phyloP scores from a whole-genome alignment of 202 grass and related monocot species.

The Schoenoplectus tabernaemontani region DNA sequence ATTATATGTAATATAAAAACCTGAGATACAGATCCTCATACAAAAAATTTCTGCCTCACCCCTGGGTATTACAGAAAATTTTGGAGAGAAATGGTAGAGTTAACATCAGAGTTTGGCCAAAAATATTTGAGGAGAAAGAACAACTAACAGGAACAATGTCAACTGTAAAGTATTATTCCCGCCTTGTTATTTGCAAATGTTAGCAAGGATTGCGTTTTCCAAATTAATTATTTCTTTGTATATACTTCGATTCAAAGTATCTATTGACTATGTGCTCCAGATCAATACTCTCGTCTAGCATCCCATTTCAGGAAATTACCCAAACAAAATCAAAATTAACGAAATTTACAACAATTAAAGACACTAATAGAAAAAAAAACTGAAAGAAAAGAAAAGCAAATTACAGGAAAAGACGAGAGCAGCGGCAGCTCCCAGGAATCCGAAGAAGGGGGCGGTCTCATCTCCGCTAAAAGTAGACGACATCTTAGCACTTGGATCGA shows the following conservation, averaged over 20 bases:
- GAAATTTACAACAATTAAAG: background rate
- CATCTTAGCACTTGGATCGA: constrained; percentile 15
- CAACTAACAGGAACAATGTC: background rate
- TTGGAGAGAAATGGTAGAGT: background rate
- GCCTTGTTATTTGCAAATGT: background rate
- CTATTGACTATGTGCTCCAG: background rate
- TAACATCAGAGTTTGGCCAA: background rate
- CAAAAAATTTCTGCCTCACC: too few species aligned
- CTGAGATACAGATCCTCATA: too few species aligned
- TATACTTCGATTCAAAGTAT: background rate
- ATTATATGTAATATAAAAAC: too few species aligned
- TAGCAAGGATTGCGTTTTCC: background rate
- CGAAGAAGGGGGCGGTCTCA: constrained; percentile 57
- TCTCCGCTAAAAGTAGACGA: constrained; percentile 48
- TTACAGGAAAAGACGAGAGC: constrained; percentile 50
- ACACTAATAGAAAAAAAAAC: background rate
- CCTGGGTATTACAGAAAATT: background rate
- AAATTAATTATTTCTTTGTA: background rate
- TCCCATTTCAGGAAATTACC: background rate
- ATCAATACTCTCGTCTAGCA: background rate
- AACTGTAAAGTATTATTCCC: background rate
- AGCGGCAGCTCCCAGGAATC: constrained; percentile 46
- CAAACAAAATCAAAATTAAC: background rate
- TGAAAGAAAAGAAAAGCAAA: background rate
- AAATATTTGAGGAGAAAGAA: background rate